Evolutionary conservation across 768 basidiomycete genomes (phyloP).

Genomic region (Multifurca ochricompacta): DNA sequence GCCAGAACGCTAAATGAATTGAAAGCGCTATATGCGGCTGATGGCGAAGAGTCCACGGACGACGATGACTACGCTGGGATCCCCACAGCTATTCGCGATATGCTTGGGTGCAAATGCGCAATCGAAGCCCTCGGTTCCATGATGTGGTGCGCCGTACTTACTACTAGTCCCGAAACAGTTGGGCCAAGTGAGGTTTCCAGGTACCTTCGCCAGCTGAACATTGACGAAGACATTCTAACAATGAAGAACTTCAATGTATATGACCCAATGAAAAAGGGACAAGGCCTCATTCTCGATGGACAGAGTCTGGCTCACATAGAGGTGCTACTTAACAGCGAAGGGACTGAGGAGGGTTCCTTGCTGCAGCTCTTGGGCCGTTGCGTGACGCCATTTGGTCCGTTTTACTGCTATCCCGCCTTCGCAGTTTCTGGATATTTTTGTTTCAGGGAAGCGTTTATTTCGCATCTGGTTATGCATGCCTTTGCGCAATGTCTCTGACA

Average conservation of each 20-base stretch:
- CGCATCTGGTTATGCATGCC: slow-evolving; percentile 96
- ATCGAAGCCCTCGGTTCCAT: slow-evolving; percentile 86
- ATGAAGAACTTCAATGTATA: slow-evolving; percentile 98
- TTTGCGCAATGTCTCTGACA: slow-evolving; percentile 68
- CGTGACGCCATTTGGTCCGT: slow-evolving; percentile 82
- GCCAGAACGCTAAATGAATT: slow-evolving; percentile 64
- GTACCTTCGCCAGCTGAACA: slow-evolving; percentile 89
- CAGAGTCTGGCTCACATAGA: slow-evolving; percentile 94
- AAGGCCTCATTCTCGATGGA: slow-evolving; percentile 82
- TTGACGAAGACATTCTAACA: slow-evolving; percentile 89
- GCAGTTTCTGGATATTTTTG: background rate
- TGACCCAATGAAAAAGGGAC: slow-evolving; percentile 89
- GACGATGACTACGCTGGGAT: slow-evolving; percentile 38
- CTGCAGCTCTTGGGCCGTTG: slow-evolving; percentile 77
- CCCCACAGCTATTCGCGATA: slow-evolving; percentile 68
- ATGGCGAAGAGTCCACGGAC: slow-evolving; percentile 38
- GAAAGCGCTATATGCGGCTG: slow-evolving; percentile 51
- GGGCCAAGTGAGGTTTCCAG: slow-evolving; percentile 23
- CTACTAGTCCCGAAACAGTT: background rate
- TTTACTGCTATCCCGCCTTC: background rate
- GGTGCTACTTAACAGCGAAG: slow-evolving; percentile 88
- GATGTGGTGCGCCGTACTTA: slow-evolving; percentile 58
- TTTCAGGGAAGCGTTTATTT: slow-evolving; percentile 84
- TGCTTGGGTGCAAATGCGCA: slow-evolving; percentile 57
- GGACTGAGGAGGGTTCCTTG: slow-evolving; percentile 85